Percentiles rank a stretch among this genome's conserved stretches.
phyloP scores from a whole-genome alignment of 306 rosid genomes.

The Canavalia ensiformis region DNA sequence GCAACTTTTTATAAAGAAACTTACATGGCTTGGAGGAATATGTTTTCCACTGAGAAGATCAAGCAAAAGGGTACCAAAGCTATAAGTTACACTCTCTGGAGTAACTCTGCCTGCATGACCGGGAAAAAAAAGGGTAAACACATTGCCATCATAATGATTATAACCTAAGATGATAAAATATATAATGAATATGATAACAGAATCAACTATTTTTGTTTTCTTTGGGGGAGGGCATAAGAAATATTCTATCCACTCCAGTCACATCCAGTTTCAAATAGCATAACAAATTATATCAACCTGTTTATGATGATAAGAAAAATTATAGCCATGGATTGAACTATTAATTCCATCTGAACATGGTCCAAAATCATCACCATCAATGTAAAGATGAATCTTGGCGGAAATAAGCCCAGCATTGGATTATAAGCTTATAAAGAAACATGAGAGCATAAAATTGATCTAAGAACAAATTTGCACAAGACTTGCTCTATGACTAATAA shows the following conservation, averaged over 20 bases:
- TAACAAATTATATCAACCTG: constrained; percentile 26
- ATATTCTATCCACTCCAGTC: not conserved
- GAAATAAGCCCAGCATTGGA: constrained; percentile 9
- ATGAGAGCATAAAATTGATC: not conserved
- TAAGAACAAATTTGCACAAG: not conserved
- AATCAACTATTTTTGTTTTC: not conserved
- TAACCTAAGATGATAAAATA: not conserved
- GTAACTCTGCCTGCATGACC: constrained; percentile 82
- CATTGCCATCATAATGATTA: constrained; percentile 24
- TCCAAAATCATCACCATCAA: not conserved
- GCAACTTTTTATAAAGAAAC: constrained; percentile 48
- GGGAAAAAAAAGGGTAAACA: constrained; percentile 37
- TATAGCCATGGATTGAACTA: constrained; percentile 9
- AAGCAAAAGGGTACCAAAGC: constrained; percentile 95
- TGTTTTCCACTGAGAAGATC: constrained; percentile 99
- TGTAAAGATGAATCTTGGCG: not conserved
- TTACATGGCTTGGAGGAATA: constrained; percentile 98
- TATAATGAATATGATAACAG: constrained; percentile 10
- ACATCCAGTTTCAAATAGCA: constrained; percentile 11
- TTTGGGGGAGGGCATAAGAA: not conserved
- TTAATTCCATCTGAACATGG: constrained; percentile 10
- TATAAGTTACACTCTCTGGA: constrained; percentile 90
- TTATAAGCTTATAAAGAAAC: not conserved
- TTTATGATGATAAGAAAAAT: constrained; percentile 14
- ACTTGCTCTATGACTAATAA: constrained; percentile 3